Percentiles rank a stretch among this genome's conserved stretches.
Conservation (phyloP, 441 rosid genomes). For the Gossypium davidsonii region DNA sequence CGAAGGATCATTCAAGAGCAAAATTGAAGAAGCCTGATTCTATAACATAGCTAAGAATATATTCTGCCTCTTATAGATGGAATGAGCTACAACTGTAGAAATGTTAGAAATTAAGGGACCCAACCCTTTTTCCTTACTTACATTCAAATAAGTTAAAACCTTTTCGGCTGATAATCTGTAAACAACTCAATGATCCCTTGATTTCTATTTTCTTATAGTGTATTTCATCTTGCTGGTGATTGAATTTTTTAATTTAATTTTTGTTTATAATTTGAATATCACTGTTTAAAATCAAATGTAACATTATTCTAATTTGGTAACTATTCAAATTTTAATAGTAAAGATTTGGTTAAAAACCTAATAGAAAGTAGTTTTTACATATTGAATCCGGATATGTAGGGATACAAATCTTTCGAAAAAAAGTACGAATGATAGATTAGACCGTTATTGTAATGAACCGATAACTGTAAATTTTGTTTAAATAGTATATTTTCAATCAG, state of each 20-base stretch:
- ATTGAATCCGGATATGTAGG: too few relatives aligned
- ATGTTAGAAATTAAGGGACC: background rate
- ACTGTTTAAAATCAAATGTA: too few relatives aligned
- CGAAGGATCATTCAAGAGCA: background rate
- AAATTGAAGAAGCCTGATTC: conserved; percentile 10
- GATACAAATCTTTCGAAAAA: too few relatives aligned
- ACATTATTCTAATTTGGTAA: background rate
- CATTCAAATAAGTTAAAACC: background rate
- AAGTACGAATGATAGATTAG: too few relatives aligned
- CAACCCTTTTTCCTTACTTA: too few relatives aligned
- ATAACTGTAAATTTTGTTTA: too few relatives aligned
- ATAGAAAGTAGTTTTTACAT: too few relatives aligned
- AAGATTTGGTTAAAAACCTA: background rate
- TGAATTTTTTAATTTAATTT: background rate
- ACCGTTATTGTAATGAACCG: too few relatives aligned
- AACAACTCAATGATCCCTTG: background rate
- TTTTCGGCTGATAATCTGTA: background rate
- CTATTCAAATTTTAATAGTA: too few relatives aligned
- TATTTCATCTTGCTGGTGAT: background rate
- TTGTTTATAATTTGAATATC: too few relatives aligned
- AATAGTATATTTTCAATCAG: too few relatives aligned
- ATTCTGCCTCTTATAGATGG: background rate
- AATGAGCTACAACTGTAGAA: too few relatives aligned
- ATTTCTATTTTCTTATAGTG: background rate
- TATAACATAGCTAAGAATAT: background rate